These are phyloP conservation scores for Amorphotheca resinae DNA, from an alignment of 495 filamentous ascomycete genomes.

Conservation along the genomic window DNA sequence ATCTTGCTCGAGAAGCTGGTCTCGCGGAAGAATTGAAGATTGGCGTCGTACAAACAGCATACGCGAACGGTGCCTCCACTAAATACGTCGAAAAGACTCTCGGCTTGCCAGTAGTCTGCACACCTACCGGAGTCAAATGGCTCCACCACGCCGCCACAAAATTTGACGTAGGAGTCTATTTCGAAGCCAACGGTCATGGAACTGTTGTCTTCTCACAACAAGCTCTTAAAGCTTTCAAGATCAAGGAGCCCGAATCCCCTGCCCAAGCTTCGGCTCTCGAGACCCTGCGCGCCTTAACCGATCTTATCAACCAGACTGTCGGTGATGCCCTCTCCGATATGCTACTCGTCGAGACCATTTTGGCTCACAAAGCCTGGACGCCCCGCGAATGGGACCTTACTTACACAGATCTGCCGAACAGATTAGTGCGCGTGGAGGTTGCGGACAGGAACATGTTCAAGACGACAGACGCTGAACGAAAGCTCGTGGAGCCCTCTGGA, in stretches of 20 bases:
- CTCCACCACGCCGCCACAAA: conserved; percentile 87
- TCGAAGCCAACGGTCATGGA: conserved; percentile 96
- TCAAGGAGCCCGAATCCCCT: conserved; percentile 73
- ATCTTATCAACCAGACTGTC: conserved; percentile 95
- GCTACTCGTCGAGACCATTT: conserved; percentile 88
- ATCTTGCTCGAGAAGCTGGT: conserved; percentile 69
- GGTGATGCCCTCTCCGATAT: conserved; percentile 93
- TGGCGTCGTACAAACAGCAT: conserved; percentile 92
- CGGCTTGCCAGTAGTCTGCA: conserved; percentile 83
- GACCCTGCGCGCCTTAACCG: conserved; percentile 64
- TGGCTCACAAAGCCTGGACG: conserved; percentile 88
- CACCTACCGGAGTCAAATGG: conserved; percentile 91
- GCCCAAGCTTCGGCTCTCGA: conserved; percentile 78
- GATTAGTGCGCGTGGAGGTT: conserved; percentile 86
- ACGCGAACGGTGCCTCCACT: conserved; percentile 94
- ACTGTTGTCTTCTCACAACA: conserved; percentile 86
- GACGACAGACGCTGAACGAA: conserved; percentile 83
- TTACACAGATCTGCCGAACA: conserved; percentile 91
- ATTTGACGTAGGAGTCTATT: conserved; percentile 93
- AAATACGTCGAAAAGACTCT: conserved; percentile 80
- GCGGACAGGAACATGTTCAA: conserved; percentile 75
- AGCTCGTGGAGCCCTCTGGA: conserved; percentile 63
- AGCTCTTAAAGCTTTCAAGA: conserved; percentile 63
- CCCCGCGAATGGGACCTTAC: conserved; percentile 85
- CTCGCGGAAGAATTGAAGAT: conserved; percentile 70